These are phyloP conservation scores for Mitragyna speciosa DNA, from an alignment of 257 asterid genomes.

Conservation along the genomic window DNA sequence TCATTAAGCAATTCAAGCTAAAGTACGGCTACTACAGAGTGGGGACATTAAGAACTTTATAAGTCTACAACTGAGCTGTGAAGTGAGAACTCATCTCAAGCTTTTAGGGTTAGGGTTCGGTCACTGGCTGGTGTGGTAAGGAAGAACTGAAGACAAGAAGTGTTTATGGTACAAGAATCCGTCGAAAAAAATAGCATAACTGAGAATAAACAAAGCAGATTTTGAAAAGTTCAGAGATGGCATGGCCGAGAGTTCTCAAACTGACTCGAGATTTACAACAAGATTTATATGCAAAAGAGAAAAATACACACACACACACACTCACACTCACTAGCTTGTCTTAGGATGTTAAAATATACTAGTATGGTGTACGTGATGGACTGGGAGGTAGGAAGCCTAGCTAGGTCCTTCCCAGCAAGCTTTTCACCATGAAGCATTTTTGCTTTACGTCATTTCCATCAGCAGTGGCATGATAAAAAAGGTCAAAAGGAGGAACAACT, in stretches of 20 bases:
- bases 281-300: no score
- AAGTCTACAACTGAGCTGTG: slow-evolving; percentile 5
- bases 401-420: slow-evolving; percentile 25
- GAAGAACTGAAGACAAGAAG: background rate
- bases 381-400: background rate
- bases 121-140: background rate
- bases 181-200: slow-evolving; percentile 14
- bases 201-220: background rate
- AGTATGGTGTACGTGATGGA: background rate
- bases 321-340: no score
- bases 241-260: background rate
- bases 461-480: slow-evolving; percentile 30
- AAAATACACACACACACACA: no score
- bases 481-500: slow-evolving; percentile 27
- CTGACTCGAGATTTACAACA: background rate
- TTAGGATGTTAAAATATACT: no score
- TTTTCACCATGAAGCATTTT: slow-evolving; percentile 15
- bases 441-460: slow-evolving; percentile 46
- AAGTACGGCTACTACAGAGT: background rate
- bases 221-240: background rate
- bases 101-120: slow-evolving; percentile 16
- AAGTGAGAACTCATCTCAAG: slow-evolving; percentile 1
- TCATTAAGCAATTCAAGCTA: background rate
- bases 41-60: slow-evolving; percentile 21
- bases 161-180: slow-evolving; percentile 27